Conservation (phyloP, 371 early-diverging fungal species). For the Fennellomyces sp. region DNA sequence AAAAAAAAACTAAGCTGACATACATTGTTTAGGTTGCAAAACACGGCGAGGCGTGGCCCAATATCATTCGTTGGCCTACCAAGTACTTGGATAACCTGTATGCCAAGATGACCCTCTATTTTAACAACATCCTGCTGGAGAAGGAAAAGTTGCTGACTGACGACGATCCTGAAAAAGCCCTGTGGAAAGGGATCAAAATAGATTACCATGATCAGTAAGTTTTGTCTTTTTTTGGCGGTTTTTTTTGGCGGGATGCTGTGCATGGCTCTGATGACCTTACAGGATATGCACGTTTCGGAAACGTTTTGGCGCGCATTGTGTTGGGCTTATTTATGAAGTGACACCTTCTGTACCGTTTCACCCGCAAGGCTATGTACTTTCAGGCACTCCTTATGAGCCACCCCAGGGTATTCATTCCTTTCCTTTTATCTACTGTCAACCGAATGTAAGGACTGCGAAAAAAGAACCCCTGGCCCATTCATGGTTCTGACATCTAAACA, state of each 20-base stretch:
- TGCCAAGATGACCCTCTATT: constrained; percentile 68
- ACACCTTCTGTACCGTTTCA: constrained; percentile 51
- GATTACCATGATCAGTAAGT: constrained; percentile 64
- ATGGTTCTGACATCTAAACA: background rate
- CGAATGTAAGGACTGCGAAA: constrained; percentile 45
- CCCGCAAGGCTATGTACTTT: constrained; percentile 56
- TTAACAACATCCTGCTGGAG: constrained; percentile 56
- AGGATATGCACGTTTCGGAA: constrained; percentile 61
- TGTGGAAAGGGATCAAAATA: constrained; percentile 61
- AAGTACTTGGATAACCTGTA: constrained; percentile 58
- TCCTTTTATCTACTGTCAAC: constrained; percentile 68
- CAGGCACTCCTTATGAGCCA: constrained; percentile 55
- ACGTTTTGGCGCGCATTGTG: constrained; percentile 55
- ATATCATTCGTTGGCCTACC: constrained; percentile 59
- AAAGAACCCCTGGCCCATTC: background rate
- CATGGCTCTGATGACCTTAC: background rate
- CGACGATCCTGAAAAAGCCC: constrained; percentile 49
- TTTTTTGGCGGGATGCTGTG: constrained; percentile 2
- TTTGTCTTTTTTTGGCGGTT: constrained; percentile 1
- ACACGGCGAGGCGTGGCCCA: constrained; percentile 48
- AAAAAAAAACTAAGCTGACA: constrained; percentile 1
- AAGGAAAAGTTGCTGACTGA: constrained; percentile 55
- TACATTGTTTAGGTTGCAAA: constrained; percentile 15
- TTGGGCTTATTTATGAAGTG: constrained; percentile 63
- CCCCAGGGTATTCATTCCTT: constrained; percentile 70